Conservation (phyloP, 1,139 yeast genomes). For the Taphrina communis region DNA sequence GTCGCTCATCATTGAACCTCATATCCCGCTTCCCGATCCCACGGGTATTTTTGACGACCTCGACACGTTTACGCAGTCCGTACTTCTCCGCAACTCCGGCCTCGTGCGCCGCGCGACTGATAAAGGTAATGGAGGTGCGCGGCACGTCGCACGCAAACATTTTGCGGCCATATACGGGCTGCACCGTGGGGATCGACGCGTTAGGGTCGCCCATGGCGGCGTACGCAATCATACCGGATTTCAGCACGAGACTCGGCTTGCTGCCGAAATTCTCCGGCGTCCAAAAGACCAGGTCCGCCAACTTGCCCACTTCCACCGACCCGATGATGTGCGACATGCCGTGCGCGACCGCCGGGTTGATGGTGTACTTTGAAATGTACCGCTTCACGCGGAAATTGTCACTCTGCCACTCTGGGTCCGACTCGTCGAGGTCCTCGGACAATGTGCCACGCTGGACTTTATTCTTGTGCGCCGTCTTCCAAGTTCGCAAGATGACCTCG, state of each 20-base stretch:
- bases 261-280: constrained; percentile 39
- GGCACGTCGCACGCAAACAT: constrained; percentile 43
- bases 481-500: constrained; percentile 43
- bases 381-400: constrained; percentile 44
- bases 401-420: constrained; percentile 30
- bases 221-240: constrained; percentile 42
- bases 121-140: constrained; percentile 35
- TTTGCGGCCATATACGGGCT: constrained; percentile 40
- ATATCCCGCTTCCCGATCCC: constrained; percentile 42
- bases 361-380: constrained; percentile 43
- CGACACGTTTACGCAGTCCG: constrained; percentile 41
- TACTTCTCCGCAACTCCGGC: constrained; percentile 38
- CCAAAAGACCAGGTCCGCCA: constrained; percentile 44
- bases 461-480: constrained; percentile 45
- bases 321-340: constrained; percentile 43
- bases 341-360: constrained; percentile 43
- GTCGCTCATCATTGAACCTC: constrained; percentile 39
- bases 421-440: constrained; percentile 31
- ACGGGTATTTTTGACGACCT: constrained; percentile 37
- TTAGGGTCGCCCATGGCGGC: constrained; percentile 43
- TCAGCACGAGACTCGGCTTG: constrained; percentile 39
- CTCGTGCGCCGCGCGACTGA: constrained; percentile 36
- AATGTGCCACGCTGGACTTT: constrained; percentile 42
- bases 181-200: constrained; percentile 43
- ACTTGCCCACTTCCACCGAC: constrained; percentile 43